Evolutionary conservation across 1,284 basidiomycete species (phyloP).

Genomic region (Ustilago sp.): DNA sequence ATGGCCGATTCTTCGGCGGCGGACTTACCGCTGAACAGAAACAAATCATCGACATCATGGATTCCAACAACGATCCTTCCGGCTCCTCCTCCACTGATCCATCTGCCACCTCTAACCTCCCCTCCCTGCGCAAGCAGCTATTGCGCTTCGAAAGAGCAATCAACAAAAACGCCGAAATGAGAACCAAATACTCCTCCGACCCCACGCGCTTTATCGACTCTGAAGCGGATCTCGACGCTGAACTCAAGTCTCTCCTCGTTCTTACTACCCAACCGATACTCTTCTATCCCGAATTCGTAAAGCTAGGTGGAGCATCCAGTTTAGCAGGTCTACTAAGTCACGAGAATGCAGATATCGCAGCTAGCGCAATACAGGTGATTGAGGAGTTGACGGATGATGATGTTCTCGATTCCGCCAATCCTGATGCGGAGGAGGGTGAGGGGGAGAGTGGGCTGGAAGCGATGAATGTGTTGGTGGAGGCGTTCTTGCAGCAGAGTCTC

Average conservation of each 20-base stretch:
- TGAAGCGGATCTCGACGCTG: constrained; percentile 89
- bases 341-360: constrained; percentile 67
- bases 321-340: constrained; percentile 81
- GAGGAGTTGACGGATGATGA: constrained; percentile 97
- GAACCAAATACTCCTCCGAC: constrained; percentile 72
- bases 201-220: constrained; percentile 92
- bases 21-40: constrained; percentile 65
- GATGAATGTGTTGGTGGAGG: constrained; percentile 39
- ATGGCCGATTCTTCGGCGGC: constrained; percentile 65
- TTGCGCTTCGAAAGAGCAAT: constrained; percentile 86
- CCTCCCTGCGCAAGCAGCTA: constrained; percentile 75
- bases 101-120: constrained; percentile 9
- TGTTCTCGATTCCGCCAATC: constrained; percentile 79
- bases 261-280: constrained; percentile 86
- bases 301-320: constrained; percentile 77
- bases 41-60: constrained; percentile 66
- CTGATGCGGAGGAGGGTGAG: constrained; percentile 71
- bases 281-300: constrained; percentile 89
- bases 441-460: constrained; percentile 10
- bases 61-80: constrained; percentile 26
- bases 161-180: constrained; percentile 92
- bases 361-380: constrained; percentile 71
- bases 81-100: background rate
- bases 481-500: constrained; percentile 79
- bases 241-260: constrained; percentile 82